Base-by-base conservation (phyloP, 495 filamentous ascomycete genomes). In the Hypoxylon trugodes region DNA sequence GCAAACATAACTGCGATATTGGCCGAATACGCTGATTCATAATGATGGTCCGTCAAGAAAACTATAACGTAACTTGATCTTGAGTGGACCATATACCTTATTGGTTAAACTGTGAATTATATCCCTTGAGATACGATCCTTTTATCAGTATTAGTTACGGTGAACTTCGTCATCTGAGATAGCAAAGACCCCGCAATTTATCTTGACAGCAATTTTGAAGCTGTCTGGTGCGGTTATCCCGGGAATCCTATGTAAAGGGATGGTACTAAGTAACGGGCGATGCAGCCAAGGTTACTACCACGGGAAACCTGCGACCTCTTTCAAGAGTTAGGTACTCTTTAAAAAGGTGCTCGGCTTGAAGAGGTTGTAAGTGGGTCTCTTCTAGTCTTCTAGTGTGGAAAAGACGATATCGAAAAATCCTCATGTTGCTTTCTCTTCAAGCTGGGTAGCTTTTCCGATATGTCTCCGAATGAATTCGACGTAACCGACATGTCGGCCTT, bases 401-500 rank as follows among this genome's bases (percentile, higher is more conserved):
- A 47, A 38, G 40, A 10, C 13, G 18, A 47, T 36, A 37, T 36
- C 9, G n/a, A n/a, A n/a, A 18, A 13, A 22, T n/a, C 25, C 40
- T 66, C 33, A 66, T 33, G 49, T 56, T 35, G 59, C 55, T 38
- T 51, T 37, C 36, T 70, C 68, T 18, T 61, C 47, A 19, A 67
- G 52, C 13, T 59, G 48, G 3, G 48, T 65, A 30, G 58, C 51
- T 46, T 68, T 67, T 21, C 68, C 68, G 41, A 73, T 52, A 35
- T 66, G 70, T 43, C 83, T 80, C 40, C 84, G 70, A 18, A 90
- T 59, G 59, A 86, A 90, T 13, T 93, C 86, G 55, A 95, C 73
- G 69, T 94, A 95, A 5, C 84, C 81, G 30, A 90, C 82, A 46
- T 80, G 82, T 51, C 89, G 85, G 28, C 93, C 92, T 69, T 84